Evolutionary conservation across 176 grass and related monocot genomes (phyloP).

Genomic region (Carex cristatella): DNA sequence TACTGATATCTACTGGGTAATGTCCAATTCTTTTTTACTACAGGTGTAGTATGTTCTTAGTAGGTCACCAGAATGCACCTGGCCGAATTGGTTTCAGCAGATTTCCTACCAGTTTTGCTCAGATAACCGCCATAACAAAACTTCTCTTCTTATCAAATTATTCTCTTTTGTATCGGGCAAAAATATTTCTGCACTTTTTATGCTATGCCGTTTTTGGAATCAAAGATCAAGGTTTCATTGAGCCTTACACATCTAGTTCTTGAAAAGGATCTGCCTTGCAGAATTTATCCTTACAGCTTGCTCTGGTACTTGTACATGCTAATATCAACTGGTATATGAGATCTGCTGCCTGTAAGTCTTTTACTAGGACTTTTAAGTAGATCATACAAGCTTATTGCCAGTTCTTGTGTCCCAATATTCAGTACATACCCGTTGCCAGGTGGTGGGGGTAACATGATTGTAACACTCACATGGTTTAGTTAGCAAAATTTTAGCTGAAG

Average conservation of each 20-base stretch:
- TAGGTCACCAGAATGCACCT: background rate
- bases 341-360: background rate
- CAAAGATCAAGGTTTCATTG: background rate
- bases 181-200: background rate
- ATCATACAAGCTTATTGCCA: background rate
- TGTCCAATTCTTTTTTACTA: constrained; percentile 5
- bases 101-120: background rate
- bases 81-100: background rate
- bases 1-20: constrained; percentile 87
- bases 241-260: background rate
- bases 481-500: background rate
- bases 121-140: background rate
- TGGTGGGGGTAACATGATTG: background rate
- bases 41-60: background rate
- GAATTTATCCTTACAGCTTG: background rate
- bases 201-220: background rate
- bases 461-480: background rate
- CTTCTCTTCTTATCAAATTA: background rate
- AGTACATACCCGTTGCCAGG: background rate
- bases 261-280: background rate
- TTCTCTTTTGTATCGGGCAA: background rate
- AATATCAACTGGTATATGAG: background rate
- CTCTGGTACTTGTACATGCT: background rate
- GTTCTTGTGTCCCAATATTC: background rate
- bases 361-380: background rate